Evolutionary conservation across 257 asterid genomes (phyloP).

Genomic region (Verbascum thapsus): DNA sequence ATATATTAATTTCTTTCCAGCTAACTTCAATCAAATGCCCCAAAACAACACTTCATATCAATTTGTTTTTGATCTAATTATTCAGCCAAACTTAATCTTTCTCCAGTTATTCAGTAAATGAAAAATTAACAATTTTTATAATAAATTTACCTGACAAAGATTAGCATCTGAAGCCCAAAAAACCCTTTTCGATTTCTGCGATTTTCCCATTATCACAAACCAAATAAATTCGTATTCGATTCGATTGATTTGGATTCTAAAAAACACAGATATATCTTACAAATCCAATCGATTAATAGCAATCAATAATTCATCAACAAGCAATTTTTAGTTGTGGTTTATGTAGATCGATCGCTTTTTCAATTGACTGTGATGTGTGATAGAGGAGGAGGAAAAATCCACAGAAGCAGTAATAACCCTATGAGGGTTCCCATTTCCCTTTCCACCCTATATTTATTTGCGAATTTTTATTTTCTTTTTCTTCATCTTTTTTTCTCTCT

Average conservation of each 20-base stretch:
- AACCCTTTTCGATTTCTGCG: constrained; percentile 62
- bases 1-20: not conserved
- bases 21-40: not conserved
- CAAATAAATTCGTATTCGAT: constrained; percentile 21
- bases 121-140: constrained; percentile 27
- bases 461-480: too few relatives aligned
- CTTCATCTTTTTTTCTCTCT: too few relatives aligned
- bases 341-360: too few relatives aligned
- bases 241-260: constrained; percentile 24
- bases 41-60: not conserved
- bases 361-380: too few relatives aligned
- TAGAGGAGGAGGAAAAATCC: too few relatives aligned
- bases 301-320: too few relatives aligned
- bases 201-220: constrained; percentile 53
- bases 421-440: too few relatives aligned
- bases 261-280: constrained; percentile 14
- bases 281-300: constrained; percentile 26
- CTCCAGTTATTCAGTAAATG: too few relatives aligned
- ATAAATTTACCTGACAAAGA: constrained; percentile 68
- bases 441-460: too few relatives aligned
- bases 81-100: not conserved
- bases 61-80: not conserved
- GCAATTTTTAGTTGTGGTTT: constrained; percentile 15
- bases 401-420: too few relatives aligned
- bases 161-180: constrained; percentile 66